A percentile compares a stretch with the other conserved stretches of the same genome.
Evolutionary conservation across 1,284 basidiomycete species (phyloP).

Genomic region (Sanguinoderma infundibulare): DNA sequence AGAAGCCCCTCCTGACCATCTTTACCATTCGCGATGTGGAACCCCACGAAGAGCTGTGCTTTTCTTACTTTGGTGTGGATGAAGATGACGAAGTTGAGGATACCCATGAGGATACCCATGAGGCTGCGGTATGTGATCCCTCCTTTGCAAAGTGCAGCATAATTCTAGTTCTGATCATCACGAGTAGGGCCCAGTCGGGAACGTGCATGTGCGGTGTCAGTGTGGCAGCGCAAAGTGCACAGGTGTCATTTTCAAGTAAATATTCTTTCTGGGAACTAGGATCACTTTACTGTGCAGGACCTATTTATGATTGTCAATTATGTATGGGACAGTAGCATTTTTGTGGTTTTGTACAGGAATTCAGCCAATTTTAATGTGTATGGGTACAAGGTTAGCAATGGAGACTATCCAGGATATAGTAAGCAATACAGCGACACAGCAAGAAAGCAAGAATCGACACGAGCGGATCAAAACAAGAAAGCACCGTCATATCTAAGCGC

Average conservation of each 20-base stretch:
- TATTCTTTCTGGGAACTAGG: no score
- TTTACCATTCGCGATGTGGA: constrained; percentile 72
- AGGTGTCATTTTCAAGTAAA: constrained; percentile 36
- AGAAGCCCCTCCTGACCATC: constrained; percentile 58
- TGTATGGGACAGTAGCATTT: background rate
- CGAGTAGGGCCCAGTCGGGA: constrained; percentile 17
- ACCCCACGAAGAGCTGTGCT: constrained; percentile 78
- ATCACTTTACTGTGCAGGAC: background rate
- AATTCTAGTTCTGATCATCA: background rate
- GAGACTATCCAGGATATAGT: background rate
- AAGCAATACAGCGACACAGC: background rate
- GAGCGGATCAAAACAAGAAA: background rate
- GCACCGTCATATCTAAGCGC: background rate
- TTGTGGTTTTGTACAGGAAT: background rate
- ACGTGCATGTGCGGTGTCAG: constrained; percentile 53
- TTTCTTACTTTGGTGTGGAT: constrained; percentile 72
- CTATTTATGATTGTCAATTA: constrained; percentile 12
- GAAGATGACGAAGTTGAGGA: constrained; percentile 39
- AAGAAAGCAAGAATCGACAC: constrained; percentile 11
- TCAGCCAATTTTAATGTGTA: background rate
- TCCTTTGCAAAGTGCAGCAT: background rate
- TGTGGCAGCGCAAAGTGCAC: constrained; percentile 50
- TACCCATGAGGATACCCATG: no score
- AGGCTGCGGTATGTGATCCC: background rate
- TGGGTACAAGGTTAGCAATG: background rate